A percentile compares a stretch with the other conserved stretches of the same genome.
phyloP scores from a whole-genome alignment of 257 asterid species.

The Coffea eugenioides region DNA sequence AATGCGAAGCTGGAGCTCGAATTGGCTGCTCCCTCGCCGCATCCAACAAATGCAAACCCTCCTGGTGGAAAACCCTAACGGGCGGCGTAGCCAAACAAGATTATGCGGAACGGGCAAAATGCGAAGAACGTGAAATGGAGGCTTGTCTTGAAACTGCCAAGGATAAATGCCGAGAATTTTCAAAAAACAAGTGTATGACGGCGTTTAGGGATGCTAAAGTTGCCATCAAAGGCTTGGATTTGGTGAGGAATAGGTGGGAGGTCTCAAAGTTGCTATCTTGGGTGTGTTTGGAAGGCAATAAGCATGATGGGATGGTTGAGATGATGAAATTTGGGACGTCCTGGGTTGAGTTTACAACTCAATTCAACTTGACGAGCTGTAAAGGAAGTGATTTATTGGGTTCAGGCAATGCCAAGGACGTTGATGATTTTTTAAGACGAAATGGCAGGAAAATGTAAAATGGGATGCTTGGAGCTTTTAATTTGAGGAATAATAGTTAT shows the following conservation, averaged over 20 bases:
- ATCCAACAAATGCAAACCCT: conserved; percentile 70
- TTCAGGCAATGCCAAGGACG: conserved; percentile 21
- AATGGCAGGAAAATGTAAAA: conserved; percentile 6
- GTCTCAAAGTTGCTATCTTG: conserved; percentile 54
- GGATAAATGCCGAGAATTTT: conserved; percentile 50
- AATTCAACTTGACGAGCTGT: conserved; percentile 34
- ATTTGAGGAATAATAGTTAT: neutral
- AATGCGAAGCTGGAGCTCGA: conserved; percentile 80
- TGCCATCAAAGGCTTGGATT: conserved; percentile 37
- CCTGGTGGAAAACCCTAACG: conserved; percentile 70
- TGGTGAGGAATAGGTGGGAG: conserved; percentile 40
- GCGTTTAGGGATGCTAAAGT: conserved; percentile 65
- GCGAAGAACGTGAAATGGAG: conserved; percentile 83
- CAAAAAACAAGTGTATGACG: conserved; percentile 59
- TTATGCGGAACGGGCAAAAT: conserved; percentile 55
- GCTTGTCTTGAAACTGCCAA: conserved; percentile 55
- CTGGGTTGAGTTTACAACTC: conserved; percentile 49
- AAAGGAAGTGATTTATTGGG: conserved; percentile 65
- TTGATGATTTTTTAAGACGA: conserved; percentile 40
- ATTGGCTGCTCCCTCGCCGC: conserved; percentile 89
- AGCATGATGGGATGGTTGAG: conserved; percentile 28
- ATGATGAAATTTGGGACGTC: conserved; percentile 35
- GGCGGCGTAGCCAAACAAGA: conserved; percentile 42
- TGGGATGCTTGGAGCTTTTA: neutral
- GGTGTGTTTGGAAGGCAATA: conserved; percentile 35